Conservation (phyloP, 352 stramenopile species). For the Globisporangium paddicum region DNA sequence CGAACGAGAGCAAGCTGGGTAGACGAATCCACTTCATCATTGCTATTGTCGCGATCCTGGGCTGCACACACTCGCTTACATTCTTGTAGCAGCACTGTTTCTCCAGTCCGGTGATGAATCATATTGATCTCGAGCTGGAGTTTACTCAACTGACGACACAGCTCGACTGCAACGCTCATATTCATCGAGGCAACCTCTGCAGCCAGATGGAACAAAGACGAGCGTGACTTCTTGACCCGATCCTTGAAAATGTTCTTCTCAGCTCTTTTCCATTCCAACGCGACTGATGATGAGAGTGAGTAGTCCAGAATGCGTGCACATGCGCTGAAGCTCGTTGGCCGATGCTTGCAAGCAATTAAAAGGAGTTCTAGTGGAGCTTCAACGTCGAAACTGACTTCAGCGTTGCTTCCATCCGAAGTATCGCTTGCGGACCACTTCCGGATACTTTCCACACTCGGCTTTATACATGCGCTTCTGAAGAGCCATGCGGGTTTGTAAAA, state of each 20-base stretch:
- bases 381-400: slow-evolving; percentile 15
- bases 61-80: slow-evolving; percentile 45
- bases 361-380: slow-evolving; percentile 23
- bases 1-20: slow-evolving; percentile 35
- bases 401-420: neutral
- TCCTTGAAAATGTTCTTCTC: neutral
- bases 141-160: slow-evolving; percentile 35
- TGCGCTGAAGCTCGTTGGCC: neutral
- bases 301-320: slow-evolving; percentile 17
- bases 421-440: neutral
- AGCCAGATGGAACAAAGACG: slow-evolving; percentile 46
- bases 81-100: slow-evolving; percentile 50
- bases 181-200: slow-evolving; percentile 34
- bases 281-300: neutral
- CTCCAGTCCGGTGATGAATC: slow-evolving; percentile 25
- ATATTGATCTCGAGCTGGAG: slow-evolving; percentile 49
- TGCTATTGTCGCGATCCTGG: neutral
- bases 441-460: slow-evolving; percentile 4
- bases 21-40: neutral
- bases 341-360: slow-evolving; percentile 17
- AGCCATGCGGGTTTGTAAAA: slow-evolving; percentile 24
- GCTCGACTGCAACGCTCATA: slow-evolving; percentile 46
- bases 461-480: neutral
- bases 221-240: slow-evolving; percentile 19
- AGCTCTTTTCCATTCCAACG: neutral